Evolutionary conservation across 306 rosid genomes (phyloP).

Genomic region (Elaeagnus macrophylla): DNA sequence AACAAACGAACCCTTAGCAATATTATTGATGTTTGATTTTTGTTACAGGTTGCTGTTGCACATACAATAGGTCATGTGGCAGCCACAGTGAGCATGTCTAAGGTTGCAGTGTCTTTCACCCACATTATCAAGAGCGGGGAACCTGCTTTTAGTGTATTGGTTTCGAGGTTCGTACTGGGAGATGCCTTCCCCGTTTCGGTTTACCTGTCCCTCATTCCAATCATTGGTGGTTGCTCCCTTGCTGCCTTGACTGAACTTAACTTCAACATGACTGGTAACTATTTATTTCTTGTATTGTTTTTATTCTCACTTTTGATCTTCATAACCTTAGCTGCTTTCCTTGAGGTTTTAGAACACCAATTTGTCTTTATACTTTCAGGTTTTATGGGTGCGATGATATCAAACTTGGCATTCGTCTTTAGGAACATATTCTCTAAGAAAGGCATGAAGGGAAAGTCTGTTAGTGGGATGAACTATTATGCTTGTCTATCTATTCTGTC

Average conservation of each 20-base stretch:
- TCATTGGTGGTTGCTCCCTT: slow-evolving; percentile 94
- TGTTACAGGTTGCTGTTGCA: slow-evolving; percentile 79
- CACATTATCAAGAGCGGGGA: slow-evolving; percentile 99
- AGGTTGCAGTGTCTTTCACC: slow-evolving; percentile 97
- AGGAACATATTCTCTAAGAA: slow-evolving; percentile 76
- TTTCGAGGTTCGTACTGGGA: slow-evolving; percentile 79
- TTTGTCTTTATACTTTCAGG: slow-evolving; percentile 33
- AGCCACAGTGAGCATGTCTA: slow-evolving; percentile 96
- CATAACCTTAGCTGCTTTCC: background rate
- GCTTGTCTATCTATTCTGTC: slow-evolving; percentile 83
- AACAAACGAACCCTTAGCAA: slow-evolving; percentile 13
- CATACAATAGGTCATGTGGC: slow-evolving; percentile 98
- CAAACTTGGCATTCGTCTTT: slow-evolving; percentile 83
- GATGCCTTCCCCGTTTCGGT: slow-evolving; percentile 75
- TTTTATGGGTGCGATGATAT: slow-evolving; percentile 96
- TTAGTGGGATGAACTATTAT: slow-evolving; percentile 91
- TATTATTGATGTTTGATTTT: background rate
- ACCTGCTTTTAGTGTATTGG: slow-evolving; percentile 94
- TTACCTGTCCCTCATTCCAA: slow-evolving; percentile 86
- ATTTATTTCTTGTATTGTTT: background rate
- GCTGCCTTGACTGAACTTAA: slow-evolving; percentile 97
- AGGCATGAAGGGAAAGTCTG: slow-evolving; percentile 93
- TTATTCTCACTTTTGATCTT: background rate
- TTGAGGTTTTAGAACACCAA: slow-evolving; percentile 2
- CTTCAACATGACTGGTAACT: slow-evolving; percentile 89